Evolutionary conservation across 495 filamentous ascomycete species (phyloP), one percentile per base, ranked within the genome.

Genomic region (Letharia columbiana): DNA sequence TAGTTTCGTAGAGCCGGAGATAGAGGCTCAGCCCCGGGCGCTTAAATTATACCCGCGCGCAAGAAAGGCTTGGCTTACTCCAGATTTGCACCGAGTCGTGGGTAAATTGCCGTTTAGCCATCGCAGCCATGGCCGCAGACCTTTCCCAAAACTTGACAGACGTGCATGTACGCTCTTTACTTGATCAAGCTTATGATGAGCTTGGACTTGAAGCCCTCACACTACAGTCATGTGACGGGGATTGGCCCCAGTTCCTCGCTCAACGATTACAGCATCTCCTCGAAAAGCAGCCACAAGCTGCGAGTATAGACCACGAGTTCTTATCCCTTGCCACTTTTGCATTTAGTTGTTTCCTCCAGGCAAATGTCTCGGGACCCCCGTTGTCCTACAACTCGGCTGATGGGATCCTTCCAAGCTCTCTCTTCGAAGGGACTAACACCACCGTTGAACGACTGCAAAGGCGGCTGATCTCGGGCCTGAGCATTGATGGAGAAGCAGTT

Each of bases 351-450:
- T 98, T 98, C 74, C 74, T 97, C 31, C 94, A 98, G 69, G 86
- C 87, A 1, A 98, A 91, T 74, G 89, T 97, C 61, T 97, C 94
- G 18, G 94, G 94, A 0, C 95, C 92, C 33, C 85, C 87, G 1
- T 77, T 91, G n/a, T 72, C 77, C 0, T 89, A 86, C 72, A 74
- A 72, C 52, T 76, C 84, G 10, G 76, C 80, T 4, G 74, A 81
- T 10, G 60, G 76, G 0, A 77, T 91, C n/a, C 75, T 93, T 28
- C 85, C 86, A 10, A 67, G 41, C 18, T 35, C 66, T 68, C 39
- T 65, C 72, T 41, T 63, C 28, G 58, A 61, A 44, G 41, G 28
- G 15, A 54, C 40, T 4, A 52, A 31, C 13, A 13, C 3, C 17
- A 45, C 33, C 58, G 31, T 76, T 7, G 71, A 76, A 65, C 66